phyloP scores from a whole-genome alignment of 2,329 filamentous ascomycete genomes.

The Ascochyta pisi region DNA sequence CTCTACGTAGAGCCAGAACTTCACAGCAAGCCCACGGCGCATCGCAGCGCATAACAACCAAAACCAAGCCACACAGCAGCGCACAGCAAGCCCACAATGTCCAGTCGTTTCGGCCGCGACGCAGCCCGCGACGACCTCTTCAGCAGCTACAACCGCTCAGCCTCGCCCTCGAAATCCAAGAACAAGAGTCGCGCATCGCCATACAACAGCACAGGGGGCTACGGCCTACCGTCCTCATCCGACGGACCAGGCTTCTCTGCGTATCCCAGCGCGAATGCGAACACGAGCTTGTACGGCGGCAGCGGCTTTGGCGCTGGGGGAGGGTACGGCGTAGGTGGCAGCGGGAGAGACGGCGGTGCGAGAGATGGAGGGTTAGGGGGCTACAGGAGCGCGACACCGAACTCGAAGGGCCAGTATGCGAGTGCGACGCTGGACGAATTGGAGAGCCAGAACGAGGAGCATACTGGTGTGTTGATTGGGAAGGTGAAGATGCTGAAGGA shows the following conservation, averaged over 20 bases:
- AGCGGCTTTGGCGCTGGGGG: neutral
- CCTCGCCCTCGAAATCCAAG: slow-evolving; percentile 48
- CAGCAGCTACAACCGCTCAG: slow-evolving; percentile 47
- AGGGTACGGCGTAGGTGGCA: neutral
- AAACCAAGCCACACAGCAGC: slow-evolving; percentile 4
- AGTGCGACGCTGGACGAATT: slow-evolving; percentile 88
- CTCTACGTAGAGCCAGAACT: neutral
- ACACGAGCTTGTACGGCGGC: slow-evolving; percentile 15
- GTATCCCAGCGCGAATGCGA: slow-evolving; percentile 38
- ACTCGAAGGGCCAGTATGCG: slow-evolving; percentile 77
- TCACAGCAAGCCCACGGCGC: neutral
- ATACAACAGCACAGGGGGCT: slow-evolving; percentile 23
- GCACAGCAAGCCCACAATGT: slow-evolving; percentile 11
- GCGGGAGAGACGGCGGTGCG: neutral
- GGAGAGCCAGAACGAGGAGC: slow-evolving; percentile 92
- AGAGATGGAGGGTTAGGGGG: neutral
- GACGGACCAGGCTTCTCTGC: slow-evolving; percentile 31
- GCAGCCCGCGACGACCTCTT: slow-evolving; percentile 50
- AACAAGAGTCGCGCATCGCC: slow-evolving; percentile 26
- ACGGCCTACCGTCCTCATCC: slow-evolving; percentile 14
- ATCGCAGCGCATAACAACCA: neutral
- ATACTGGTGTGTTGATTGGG: slow-evolving; percentile 87
- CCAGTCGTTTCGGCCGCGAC: slow-evolving; percentile 33
- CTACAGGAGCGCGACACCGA: slow-evolving; percentile 52
- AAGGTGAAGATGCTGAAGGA: slow-evolving; percentile 91